phyloP scores from a whole-genome alignment of 2,329 filamentous ascomycete species.

The Phoma sp. region DNA sequence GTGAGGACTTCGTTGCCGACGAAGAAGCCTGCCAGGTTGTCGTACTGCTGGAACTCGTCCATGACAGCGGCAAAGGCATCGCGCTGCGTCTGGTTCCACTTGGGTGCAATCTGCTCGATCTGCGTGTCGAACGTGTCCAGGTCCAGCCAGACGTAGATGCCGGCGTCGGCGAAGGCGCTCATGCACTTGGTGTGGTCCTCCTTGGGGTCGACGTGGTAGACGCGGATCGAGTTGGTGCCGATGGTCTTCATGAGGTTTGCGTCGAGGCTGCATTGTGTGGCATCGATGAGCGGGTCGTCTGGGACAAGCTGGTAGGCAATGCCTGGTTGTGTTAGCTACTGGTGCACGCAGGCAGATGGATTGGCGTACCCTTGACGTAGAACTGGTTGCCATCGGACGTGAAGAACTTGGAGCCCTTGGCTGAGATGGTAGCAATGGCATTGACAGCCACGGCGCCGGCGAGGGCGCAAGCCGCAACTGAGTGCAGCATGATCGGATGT shows the following conservation, averaged over 20 bases:
- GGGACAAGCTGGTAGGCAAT: conserved; percentile 72
- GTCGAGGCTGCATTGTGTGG: conserved; percentile 77
- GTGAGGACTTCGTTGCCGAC: conserved; percentile 87
- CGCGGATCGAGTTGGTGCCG: conserved; percentile 82
- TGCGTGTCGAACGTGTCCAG: conserved; percentile 73
- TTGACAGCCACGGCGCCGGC: conserved; percentile 44
- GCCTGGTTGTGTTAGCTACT: conserved; percentile 54
- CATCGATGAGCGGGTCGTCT: conserved; percentile 77
- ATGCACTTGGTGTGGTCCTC: conserved; percentile 80
- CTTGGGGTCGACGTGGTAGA: conserved; percentile 81
- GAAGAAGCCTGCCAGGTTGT: conserved; percentile 79
- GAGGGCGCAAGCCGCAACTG: conserved; percentile 27
- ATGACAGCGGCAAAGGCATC: conserved; percentile 72
- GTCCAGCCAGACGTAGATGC: conserved; percentile 79
- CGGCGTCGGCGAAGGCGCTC: conserved; percentile 74
- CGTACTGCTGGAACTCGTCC: conserved; percentile 76
- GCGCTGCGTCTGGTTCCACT: conserved; percentile 76
- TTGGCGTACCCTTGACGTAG: conserved; percentile 74
- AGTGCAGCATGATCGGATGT: conserved; percentile 25
- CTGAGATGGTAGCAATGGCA: conserved; percentile 62
- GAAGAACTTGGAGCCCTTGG: conserved; percentile 84
- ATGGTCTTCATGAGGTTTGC: conserved; percentile 77
- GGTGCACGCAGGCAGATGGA: background rate
- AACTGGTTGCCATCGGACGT: conserved; percentile 79
- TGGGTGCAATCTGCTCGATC: conserved; percentile 67